These are phyloP conservation scores for Teunomyces panamensis DNA, from an alignment of 805 yeast genomes.

Conservation along the genomic window DNA sequence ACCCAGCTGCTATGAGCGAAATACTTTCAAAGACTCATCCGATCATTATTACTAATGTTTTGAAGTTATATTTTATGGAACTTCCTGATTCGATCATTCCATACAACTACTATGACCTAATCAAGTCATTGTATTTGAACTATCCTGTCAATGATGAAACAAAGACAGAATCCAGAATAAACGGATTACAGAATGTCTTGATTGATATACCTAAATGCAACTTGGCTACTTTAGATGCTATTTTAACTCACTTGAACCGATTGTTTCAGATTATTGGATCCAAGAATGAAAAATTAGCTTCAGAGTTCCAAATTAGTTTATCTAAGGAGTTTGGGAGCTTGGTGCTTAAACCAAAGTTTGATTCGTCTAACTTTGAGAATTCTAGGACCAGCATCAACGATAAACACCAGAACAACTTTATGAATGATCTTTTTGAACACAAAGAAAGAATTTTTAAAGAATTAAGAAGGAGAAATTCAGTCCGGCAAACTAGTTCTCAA, in stretches of 20 bases:
- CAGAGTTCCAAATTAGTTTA: conserved; percentile 44
- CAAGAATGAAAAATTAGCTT: conserved; percentile 32
- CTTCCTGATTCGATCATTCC: conserved; percentile 77
- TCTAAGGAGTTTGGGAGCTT: conserved; percentile 67
- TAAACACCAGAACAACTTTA: conserved; percentile 54
- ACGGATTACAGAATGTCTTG: conserved; percentile 64
- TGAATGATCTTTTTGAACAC: conserved; percentile 58
- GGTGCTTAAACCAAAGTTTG: conserved; percentile 49
- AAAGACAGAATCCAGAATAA: conserved; percentile 53
- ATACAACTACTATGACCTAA: conserved; percentile 58
- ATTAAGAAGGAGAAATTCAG: conserved; percentile 41
- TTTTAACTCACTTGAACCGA: conserved; percentile 72
- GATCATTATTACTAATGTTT: conserved; percentile 60
- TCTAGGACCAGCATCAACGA: conserved; percentile 43
- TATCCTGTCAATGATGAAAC: conserved; percentile 33
- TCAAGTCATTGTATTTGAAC: conserved; percentile 59
- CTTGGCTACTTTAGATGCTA: conserved; percentile 75
- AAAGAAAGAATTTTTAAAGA: conserved; percentile 65
- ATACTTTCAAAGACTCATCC: conserved; percentile 44
- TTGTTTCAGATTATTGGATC: conserved; percentile 49
- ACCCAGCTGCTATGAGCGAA: conserved; percentile 28
- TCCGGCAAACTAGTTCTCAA: conserved; percentile 9
- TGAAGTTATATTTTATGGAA: conserved; percentile 73
- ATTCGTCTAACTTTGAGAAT: conserved; percentile 18
- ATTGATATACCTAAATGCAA: conserved; percentile 67